Evolutionary conservation across 208 protist genomes (phyloP), one percentile per base, ranked within the genome.

Genomic region (Crithidia expoeki): DNA sequence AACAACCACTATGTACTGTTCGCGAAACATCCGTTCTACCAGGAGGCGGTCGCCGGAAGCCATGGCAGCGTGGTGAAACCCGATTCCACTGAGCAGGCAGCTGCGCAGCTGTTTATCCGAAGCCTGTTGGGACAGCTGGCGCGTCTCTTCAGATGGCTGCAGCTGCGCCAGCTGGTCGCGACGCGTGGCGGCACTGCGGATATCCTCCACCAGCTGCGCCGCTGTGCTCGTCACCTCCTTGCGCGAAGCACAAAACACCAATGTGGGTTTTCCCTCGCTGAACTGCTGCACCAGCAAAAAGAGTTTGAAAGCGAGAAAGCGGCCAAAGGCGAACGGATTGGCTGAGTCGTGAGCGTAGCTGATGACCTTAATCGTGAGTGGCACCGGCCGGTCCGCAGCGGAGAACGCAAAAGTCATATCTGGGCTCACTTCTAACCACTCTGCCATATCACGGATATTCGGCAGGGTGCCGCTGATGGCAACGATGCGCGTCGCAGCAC

Each of bases 391-490:
- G 53, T 96, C 91, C 6, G 70, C 51, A 19, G 79, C 68, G 7
- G 84, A 83, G 55, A 97, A 98, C 2, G 79, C 74, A 28, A 92
- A 85, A 0, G 85, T 71, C 64, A 81, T 80, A 17, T 44, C 40
- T 7, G 71, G 74, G 12, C 66, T 51, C 42, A 91, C 92, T 27
- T 83, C 62, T 2, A 98, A 81, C 94, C 96, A 98, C 57, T 88
- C 74, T 3, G 88, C 94, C 34, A 98, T 86, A 70, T 98, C 94
- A 16, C 85, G 56, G 46, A 92, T 81, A 70, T 98, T 98, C 0
- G 94, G 92, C 49, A 98, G 83, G n/a, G 96, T 98, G 12, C 91
- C 96, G 63, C 91, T 97, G 53, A 96, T 86, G 11, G 89, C 93
- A 14, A 98, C 81, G 46, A 97, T 94, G 12, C 94, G 90, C 11